These are phyloP conservation scores for Yamadazyma insecticola DNA, from an alignment of 805 yeast species.

Conservation along the genomic window DNA sequence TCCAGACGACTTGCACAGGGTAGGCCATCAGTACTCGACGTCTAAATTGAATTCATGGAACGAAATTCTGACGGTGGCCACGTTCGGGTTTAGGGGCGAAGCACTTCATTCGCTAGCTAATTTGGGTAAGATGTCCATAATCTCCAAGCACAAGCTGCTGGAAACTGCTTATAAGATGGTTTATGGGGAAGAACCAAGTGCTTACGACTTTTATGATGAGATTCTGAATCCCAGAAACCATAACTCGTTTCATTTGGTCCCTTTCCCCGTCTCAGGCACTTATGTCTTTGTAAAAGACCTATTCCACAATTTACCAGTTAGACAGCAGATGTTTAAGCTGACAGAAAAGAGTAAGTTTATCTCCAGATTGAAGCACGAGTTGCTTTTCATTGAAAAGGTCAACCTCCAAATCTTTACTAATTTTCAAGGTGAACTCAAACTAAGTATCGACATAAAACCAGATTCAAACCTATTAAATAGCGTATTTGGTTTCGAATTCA, in stretches of 20 bases:
- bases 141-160: constrained; percentile 38
- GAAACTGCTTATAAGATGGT: background rate
- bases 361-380: too few relatives aligned
- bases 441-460: too few relatives aligned
- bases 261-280: constrained; percentile 38
- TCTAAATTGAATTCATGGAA: constrained; percentile 30
- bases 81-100: constrained; percentile 73
- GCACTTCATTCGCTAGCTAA: constrained; percentile 49
- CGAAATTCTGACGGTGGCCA: too few relatives aligned
- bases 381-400: too few relatives aligned
- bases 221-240: background rate
- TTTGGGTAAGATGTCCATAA: constrained; percentile 29
- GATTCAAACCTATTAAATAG: too few relatives aligned
- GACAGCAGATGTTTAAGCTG: too few relatives aligned
- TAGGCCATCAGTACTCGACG: constrained; percentile 40
- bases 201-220: constrained; percentile 1
- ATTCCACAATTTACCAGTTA: constrained; percentile 41
- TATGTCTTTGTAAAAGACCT: constrained; percentile 30
- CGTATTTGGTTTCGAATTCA: too few relatives aligned
- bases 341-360: too few relatives aligned
- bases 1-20: constrained; percentile 38
- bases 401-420: too few relatives aligned
- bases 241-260: background rate
- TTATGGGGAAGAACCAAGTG: constrained; percentile 1
- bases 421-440: too few relatives aligned